These are phyloP conservation scores for Mortierella hygrophila DNA, from an alignment of 192 early-diverging fungal species.

Conservation along the genomic window DNA sequence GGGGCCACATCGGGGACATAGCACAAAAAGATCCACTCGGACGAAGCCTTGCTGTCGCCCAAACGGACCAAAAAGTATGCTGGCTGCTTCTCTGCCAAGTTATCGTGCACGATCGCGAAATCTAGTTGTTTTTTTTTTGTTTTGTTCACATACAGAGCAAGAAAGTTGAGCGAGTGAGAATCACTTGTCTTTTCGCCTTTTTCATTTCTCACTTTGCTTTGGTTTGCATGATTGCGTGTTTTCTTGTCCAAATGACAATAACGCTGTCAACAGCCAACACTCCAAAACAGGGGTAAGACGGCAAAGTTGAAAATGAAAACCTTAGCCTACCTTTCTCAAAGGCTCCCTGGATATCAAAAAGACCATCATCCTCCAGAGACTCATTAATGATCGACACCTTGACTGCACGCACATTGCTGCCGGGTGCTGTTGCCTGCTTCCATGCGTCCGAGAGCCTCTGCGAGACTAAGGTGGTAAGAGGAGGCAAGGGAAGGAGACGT, in stretches of 20 bases:
- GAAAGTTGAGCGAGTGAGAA: neutral
- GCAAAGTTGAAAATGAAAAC: neutral
- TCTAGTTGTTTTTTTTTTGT: slow-evolving; percentile 49
- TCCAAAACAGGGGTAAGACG: neutral
- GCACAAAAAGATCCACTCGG: slow-evolving; percentile 81
- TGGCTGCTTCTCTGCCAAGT: slow-evolving; percentile 69
- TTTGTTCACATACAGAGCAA: neutral
- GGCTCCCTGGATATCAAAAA: slow-evolving; percentile 49
- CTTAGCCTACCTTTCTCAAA: slow-evolving; percentile 53
- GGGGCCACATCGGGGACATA: slow-evolving; percentile 85
- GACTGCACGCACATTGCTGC: slow-evolving; percentile 56
- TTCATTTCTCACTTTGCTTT: neutral
- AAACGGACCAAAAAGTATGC: slow-evolving; percentile 76
- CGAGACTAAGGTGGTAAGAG: slow-evolving; percentile 25
- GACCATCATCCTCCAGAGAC: slow-evolving; percentile 57
- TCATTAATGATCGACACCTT: slow-evolving; percentile 64
- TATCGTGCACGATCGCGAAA: slow-evolving; percentile 60
- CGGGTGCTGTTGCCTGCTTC: slow-evolving; percentile 27
- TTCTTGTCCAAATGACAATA: neutral
- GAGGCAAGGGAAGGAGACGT: neutral
- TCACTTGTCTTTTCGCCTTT: neutral
- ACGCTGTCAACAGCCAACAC: neutral
- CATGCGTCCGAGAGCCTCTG: slow-evolving; percentile 35
- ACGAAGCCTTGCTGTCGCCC: slow-evolving; percentile 58
- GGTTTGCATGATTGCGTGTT: neutral